These are phyloP conservation scores for Scutellaria galericulata DNA, from an alignment of 257 asterid species.

Conservation along the genomic window DNA sequence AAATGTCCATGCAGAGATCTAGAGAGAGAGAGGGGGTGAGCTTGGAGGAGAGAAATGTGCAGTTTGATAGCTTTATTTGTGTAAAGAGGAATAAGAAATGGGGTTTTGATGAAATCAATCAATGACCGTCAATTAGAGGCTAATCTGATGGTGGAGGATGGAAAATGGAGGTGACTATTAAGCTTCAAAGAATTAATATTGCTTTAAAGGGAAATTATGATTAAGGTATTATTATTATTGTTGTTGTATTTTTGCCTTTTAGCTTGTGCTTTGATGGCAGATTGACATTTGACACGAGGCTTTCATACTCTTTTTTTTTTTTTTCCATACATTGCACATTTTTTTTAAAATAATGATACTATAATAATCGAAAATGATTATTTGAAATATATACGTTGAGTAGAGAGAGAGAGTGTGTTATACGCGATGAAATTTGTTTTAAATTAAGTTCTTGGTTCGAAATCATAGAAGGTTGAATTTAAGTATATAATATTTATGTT, in stretches of 20 bases:
- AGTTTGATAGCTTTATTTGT: slow-evolving; percentile 32
- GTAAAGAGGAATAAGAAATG: slow-evolving; percentile 21
- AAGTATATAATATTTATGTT: not conserved
- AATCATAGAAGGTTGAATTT: not conserved
- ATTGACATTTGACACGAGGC: slow-evolving; percentile 32
- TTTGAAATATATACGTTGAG: not conserved
- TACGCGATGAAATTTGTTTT: not conserved
- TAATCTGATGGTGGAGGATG: slow-evolving; percentile 38
- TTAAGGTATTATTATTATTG: slow-evolving; percentile 4
- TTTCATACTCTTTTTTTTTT: not conserved
- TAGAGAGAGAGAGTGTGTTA: too few relatives aligned
- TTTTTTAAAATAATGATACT: not conserved
- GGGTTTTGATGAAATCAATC: slow-evolving; percentile 19
- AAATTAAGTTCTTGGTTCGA: not conserved
- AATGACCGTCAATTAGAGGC: slow-evolving; percentile 33
- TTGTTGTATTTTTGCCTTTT: slow-evolving; percentile 14
- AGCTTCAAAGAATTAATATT: slow-evolving; percentile 34
- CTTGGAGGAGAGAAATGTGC: not conserved
- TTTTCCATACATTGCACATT: not conserved
- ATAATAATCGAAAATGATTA: not conserved
- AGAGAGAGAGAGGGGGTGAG: slow-evolving; percentile 12
- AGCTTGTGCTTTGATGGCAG: slow-evolving; percentile 6
- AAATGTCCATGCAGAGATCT: slow-evolving; percentile 42
- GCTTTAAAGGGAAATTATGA: not conserved
- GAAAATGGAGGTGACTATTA: slow-evolving; percentile 40